Percentiles rank a stretch among this genome's conserved stretches.
These are phyloP conservation scores for Halenospora varia DNA, from an alignment of 495 filamentous ascomycete genomes.

Conservation along the genomic window DNA sequence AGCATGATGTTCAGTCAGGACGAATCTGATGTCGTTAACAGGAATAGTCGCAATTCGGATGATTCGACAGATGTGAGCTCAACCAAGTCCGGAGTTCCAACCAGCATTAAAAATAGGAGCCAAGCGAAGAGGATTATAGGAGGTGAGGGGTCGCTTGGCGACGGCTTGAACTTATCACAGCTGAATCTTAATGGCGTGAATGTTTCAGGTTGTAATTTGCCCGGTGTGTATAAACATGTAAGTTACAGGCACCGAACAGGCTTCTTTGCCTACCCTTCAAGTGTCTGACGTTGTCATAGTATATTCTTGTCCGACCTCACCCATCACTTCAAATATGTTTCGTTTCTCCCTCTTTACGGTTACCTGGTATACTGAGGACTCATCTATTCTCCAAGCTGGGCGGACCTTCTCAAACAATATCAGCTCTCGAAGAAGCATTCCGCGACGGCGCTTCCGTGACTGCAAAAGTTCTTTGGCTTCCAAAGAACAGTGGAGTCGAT, in stretches of 20 bases:
- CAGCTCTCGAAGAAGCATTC: slow-evolving; percentile 52
- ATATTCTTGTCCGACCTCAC: slow-evolving; percentile 56
- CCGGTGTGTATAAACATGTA: slow-evolving; percentile 15
- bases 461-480: slow-evolving; percentile 58
- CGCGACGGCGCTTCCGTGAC: slow-evolving; percentile 58
- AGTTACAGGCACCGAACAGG: neutral
- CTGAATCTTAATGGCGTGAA: too few relatives aligned
- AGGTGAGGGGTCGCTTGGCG: neutral
- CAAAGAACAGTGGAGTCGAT: slow-evolving; percentile 16
- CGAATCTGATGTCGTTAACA: slow-evolving; percentile 39
- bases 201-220: too few relatives aligned
- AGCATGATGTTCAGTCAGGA: slow-evolving; percentile 52
- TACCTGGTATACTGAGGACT: slow-evolving; percentile 57
- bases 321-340: slow-evolving; percentile 62
- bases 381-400: slow-evolving; percentile 56
- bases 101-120: slow-evolving; percentile 1
- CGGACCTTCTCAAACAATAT: slow-evolving; percentile 44
- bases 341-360: slow-evolving; percentile 56
- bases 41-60: slow-evolving; percentile 2
- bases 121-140: slow-evolving; percentile 10
- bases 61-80: slow-evolving; percentile 3
- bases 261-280: neutral
- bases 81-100: neutral
- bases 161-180: neutral
- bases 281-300: too few relatives aligned